Evolutionary conservation across 768 basidiomycete genomes (phyloP).

Genomic region (Pleurotus citrinopileatus): DNA sequence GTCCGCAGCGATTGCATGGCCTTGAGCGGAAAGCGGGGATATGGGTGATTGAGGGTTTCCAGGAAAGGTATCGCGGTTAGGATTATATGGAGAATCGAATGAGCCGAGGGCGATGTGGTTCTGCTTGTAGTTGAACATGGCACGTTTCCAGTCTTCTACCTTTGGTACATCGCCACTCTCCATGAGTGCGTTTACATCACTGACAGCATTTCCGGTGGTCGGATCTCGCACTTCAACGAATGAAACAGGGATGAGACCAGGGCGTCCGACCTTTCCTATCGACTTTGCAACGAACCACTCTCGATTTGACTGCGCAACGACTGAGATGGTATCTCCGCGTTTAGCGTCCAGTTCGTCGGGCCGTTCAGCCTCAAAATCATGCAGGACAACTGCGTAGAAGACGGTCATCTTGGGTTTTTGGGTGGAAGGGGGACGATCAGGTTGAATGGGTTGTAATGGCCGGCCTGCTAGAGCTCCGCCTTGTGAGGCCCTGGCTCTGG

Average conservation of each 20-base stretch:
- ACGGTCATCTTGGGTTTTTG: constrained; percentile 51
- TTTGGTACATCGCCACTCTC: constrained; percentile 86
- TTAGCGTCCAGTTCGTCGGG: constrained; percentile 96
- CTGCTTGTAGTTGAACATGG: constrained; percentile 93
- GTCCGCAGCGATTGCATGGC: constrained; percentile 21
- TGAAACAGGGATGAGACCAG: constrained; percentile 94
- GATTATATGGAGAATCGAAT: constrained; percentile 55
- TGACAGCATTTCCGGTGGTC: constrained; percentile 73
- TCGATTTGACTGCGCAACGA: constrained; percentile 99
- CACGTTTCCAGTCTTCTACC: constrained; percentile 99
- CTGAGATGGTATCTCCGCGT: constrained; percentile 89
- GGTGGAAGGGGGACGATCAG: constrained; percentile 20
- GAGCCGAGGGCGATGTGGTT: constrained; percentile 94
- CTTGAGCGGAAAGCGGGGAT: constrained; percentile 12
- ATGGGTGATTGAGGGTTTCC: constrained; percentile 32
- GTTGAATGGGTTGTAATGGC: constrained; percentile 20
- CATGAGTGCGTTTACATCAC: constrained; percentile 75
- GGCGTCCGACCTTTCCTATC: constrained; percentile 90
- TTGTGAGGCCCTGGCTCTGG: constrained; percentile 1
- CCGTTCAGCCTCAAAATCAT: constrained; percentile 94
- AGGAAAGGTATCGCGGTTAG: constrained; percentile 37
- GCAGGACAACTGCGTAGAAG: constrained; percentile 92
- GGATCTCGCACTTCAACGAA: constrained; percentile 98
- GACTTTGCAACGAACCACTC: constrained; percentile 99
- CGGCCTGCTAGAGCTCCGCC: constrained; percentile 5